These are phyloP conservation scores for Colletotrichum gigasporum DNA, from an alignment of 2,329 filamentous ascomycete genomes.

Conservation along the genomic window DNA sequence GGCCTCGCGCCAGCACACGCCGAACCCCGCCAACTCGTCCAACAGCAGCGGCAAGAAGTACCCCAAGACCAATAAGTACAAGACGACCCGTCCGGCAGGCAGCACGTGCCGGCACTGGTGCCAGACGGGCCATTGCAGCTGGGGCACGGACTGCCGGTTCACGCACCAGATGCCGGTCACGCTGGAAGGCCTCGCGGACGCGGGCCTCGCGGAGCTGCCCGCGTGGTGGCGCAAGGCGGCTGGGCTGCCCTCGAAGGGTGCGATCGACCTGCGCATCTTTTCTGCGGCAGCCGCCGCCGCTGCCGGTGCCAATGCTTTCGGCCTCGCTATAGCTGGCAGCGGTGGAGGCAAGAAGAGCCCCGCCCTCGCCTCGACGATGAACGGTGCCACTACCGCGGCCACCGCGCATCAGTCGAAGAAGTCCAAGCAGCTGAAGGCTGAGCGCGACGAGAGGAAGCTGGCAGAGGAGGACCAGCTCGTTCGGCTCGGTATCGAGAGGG, in stretches of 20 bases:
- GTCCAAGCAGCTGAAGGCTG: neutral
- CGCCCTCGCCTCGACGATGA: neutral
- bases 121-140: constrained; percentile 56
- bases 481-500: constrained; percentile 8
- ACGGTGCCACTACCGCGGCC: neutral
- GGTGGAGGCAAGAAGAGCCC: constrained; percentile 8
- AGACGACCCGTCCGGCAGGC: constrained; percentile 10
- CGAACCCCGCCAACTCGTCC: neutral
- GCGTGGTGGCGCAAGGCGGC: constrained; percentile 48
- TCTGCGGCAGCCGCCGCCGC: neutral
- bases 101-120: constrained; percentile 59
- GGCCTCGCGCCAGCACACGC: neutral
- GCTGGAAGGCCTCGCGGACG: constrained; percentile 46
- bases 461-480: constrained; percentile 17
- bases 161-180: constrained; percentile 58
- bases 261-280: constrained; percentile 26
- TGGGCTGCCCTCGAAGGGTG: constrained; percentile 14
- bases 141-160: constrained; percentile 52
- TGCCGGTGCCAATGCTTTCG: no score
- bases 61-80: constrained; percentile 7
- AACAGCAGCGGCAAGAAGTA: neutral
- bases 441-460: constrained; percentile 7
- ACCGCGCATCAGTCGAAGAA: constrained; percentile 1
- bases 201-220: constrained; percentile 53
- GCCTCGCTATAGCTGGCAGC: neutral